These are phyloP conservation scores for Xylaria curta DNA, from an alignment of 495 filamentous ascomycete species.

Conservation along the genomic window DNA sequence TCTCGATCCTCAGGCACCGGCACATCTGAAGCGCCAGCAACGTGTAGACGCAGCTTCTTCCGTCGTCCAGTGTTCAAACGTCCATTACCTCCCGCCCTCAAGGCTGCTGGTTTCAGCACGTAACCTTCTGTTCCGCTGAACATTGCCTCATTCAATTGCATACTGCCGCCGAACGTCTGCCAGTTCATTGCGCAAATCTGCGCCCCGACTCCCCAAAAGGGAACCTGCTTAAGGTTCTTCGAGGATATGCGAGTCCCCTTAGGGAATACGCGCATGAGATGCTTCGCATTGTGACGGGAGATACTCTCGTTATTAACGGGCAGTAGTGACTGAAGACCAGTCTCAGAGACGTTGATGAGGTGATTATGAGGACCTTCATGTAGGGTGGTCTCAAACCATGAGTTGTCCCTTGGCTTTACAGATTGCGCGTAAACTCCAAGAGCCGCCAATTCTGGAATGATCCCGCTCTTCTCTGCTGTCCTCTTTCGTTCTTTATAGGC, in stretches of 20 bases:
- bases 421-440: conserved; percentile 64
- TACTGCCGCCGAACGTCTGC: conserved; percentile 60
- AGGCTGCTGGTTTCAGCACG: conserved; percentile 58
- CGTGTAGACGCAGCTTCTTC: conserved; percentile 47
- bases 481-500: conserved; percentile 52
- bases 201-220: conserved; percentile 60
- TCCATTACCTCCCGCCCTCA: conserved; percentile 56
- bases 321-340: conserved; percentile 49
- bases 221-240: conserved; percentile 55
- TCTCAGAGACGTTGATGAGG: conserved; percentile 64
- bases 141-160: conserved; percentile 64
- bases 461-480: conserved; percentile 39
- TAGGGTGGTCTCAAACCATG: conserved; percentile 53
- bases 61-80: conserved; percentile 41
- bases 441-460: conserved; percentile 60
- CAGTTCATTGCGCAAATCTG: conserved; percentile 65
- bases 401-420: conserved; percentile 59
- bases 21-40: conserved; percentile 58
- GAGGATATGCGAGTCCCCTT: conserved; percentile 64
- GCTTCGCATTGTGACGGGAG: conserved; percentile 54
- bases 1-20: conserved; percentile 48
- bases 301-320: conserved; percentile 46
- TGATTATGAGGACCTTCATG: conserved; percentile 59
- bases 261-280: conserved; percentile 63
- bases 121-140: conserved; percentile 60